Conservation (phyloP, 805 yeast genomes). For the Kockiozyma suomiensis region DNA sequence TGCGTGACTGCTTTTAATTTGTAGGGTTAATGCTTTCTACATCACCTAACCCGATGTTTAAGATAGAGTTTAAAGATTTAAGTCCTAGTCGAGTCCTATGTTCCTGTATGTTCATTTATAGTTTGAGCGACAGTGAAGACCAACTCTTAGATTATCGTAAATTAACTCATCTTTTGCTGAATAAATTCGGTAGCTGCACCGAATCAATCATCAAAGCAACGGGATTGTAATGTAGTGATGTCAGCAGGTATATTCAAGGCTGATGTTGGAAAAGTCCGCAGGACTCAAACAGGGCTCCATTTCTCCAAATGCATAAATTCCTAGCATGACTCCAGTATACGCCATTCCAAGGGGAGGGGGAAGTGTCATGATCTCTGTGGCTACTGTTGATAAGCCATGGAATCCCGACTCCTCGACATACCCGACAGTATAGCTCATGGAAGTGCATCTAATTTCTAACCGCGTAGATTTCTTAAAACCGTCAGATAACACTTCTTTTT, state of each 20-base stretch:
- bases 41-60: slow-evolving; percentile 1
- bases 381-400: neutral
- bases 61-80: neutral
- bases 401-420: neutral
- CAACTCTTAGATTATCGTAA: no score
- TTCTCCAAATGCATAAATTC: slow-evolving; percentile 11
- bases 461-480: neutral
- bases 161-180: no score
- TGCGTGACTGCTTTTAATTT: slow-evolving; percentile 4
- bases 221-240: no score
- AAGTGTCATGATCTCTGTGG: neutral
- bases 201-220: no score
- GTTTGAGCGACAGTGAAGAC: no score
- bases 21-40: neutral
- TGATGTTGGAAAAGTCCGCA: slow-evolving; percentile 2
- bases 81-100: no score
- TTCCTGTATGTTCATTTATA: no score
- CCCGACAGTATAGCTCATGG: neutral
- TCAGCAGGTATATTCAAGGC: neutral
- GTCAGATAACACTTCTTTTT: neutral
- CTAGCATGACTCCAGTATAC: slow-evolving; percentile 9
- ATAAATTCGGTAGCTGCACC: no score
- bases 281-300: slow-evolving; percentile 5
- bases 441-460: neutral
- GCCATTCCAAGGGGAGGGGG: slow-evolving; percentile 9